phyloP scores from a whole-genome alignment of 2,329 filamentous ascomycete species.

The Alternaria arbusti region DNA sequence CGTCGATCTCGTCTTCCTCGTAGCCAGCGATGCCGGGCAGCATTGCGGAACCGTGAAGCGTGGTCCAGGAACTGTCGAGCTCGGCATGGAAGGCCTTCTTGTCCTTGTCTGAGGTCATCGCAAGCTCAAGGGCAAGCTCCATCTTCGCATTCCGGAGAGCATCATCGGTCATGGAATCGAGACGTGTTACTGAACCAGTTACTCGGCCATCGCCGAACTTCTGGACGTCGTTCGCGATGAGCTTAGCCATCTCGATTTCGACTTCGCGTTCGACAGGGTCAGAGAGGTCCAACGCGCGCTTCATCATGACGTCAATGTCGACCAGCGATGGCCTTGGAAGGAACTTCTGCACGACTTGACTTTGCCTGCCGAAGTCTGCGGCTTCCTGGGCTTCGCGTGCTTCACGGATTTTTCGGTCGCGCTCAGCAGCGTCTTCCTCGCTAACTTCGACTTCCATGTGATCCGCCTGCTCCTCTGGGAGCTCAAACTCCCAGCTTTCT shows the following conservation, averaged over 20 bases:
- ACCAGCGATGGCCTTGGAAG: constrained; percentile 79
- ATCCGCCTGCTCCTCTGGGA: constrained; percentile 82
- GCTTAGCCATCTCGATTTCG: constrained; percentile 75
- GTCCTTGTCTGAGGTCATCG: constrained; percentile 57
- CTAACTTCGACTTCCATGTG: constrained; percentile 57
- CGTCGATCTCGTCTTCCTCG: constrained; percentile 75
- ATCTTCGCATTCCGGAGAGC: constrained; percentile 76
- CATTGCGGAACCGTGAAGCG: constrained; percentile 54
- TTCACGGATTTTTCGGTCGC: constrained; percentile 72
- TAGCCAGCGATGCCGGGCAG: constrained; percentile 84
- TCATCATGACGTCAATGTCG: constrained; percentile 72
- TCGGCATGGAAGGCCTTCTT: constrained; percentile 54
- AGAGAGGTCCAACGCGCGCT: constrained; percentile 64
- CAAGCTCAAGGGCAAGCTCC: constrained; percentile 74
- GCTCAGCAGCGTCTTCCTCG: constrained; percentile 74
- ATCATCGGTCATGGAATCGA: constrained; percentile 73
- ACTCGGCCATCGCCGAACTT: constrained; percentile 75
- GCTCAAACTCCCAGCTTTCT: constrained; percentile 89
- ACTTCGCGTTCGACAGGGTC: constrained; percentile 74
- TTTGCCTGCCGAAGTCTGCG: constrained; percentile 79
- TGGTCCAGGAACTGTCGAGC: constrained; percentile 57
- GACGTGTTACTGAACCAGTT: constrained; percentile 63
- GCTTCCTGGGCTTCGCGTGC: constrained; percentile 68
- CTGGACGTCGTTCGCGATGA: constrained; percentile 82
- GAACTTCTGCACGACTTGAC: constrained; percentile 86